Conservation (phyloP, 306 rosid species). For the Begonia masoniana region DNA sequence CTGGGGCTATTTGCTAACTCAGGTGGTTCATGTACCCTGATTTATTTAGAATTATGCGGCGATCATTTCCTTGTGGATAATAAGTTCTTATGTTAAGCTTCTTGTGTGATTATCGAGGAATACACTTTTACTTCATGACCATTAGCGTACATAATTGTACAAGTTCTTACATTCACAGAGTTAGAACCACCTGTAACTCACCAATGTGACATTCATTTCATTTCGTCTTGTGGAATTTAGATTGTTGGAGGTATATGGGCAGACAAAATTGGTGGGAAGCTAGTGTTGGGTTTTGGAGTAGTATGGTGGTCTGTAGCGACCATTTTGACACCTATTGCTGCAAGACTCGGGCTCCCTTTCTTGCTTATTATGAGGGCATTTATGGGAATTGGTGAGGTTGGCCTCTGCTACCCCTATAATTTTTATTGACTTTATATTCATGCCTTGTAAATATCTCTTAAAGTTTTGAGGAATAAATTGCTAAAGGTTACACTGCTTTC, state of each 20-base stretch:
- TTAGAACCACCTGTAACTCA: too few species aligned
- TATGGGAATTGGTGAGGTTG: constrained; percentile 95
- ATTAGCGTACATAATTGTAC: too few species aligned
- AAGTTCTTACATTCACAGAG: too few species aligned
- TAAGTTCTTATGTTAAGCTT: too few species aligned
- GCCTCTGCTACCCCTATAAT: constrained; percentile 18
- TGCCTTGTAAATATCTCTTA: neutral
- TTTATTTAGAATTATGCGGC: neutral
- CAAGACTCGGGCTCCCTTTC: constrained; percentile 74
- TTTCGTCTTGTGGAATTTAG: constrained; percentile 21
- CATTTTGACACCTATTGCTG: constrained; percentile 81
- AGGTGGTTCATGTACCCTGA: constrained; percentile 35
- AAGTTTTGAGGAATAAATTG: neutral
- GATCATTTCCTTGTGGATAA: too few species aligned
- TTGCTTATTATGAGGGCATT: constrained; percentile 83
- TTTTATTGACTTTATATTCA: neutral
- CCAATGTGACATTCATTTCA: too few species aligned
- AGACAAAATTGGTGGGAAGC: constrained; percentile 91
- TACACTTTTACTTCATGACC: too few species aligned
- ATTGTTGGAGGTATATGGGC: constrained; percentile 98
- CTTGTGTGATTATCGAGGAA: too few species aligned
- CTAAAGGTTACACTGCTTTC: constrained; percentile 4
- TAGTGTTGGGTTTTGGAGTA: constrained; percentile 85
- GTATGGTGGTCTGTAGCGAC: constrained; percentile 97
- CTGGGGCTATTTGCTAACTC: constrained; percentile 97